A percentile compares a stretch with the other conserved stretches of the same genome.
These are phyloP conservation scores for Perilla frutescens DNA, from an alignment of 257 asterid genomes.

Conservation along the genomic window DNA sequence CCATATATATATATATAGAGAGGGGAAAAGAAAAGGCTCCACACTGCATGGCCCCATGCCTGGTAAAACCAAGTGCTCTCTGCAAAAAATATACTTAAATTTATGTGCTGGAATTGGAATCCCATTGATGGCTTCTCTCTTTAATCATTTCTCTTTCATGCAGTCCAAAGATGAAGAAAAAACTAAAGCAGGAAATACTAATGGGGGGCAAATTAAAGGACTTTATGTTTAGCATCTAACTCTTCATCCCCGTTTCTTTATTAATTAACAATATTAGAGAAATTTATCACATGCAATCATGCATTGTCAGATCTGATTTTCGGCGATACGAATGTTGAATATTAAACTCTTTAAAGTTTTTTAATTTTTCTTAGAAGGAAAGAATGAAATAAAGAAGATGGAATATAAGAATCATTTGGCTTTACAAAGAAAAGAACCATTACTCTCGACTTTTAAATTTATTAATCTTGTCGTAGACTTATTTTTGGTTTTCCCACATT, in stretches of 20 bases:
- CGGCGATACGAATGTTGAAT: conserved; percentile 64
- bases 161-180: conserved; percentile 27
- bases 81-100: conserved; percentile 31
- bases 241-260: conserved; percentile 47
- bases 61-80: conserved; percentile 39
- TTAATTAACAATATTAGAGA: conserved; percentile 36
- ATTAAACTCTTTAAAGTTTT: conserved; percentile 7
- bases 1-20: no score
- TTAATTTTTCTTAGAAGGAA: conserved; percentile 16
- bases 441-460: conserved; percentile 38
- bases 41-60: conserved; percentile 35
- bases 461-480: conserved; percentile 25
- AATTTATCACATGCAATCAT: conserved; percentile 44
- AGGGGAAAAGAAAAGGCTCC: conserved; percentile 23
- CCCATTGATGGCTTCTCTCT: conserved; percentile 52
- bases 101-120: conserved; percentile 52
- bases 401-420: conserved; percentile 55
- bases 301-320: conserved; percentile 48
- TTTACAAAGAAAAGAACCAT: conserved; percentile 57
- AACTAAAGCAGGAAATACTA: conserved; percentile 20
- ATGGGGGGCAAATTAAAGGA: conserved; percentile 25
- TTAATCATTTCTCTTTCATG: conserved; percentile 56
- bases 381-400: conserved; percentile 4
- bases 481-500: conserved; percentile 23
- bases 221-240: conserved; percentile 46